Evolutionary conservation across 1,139 yeast genomes (phyloP).

Genomic region (Wickerhamomyces sp.): DNA sequence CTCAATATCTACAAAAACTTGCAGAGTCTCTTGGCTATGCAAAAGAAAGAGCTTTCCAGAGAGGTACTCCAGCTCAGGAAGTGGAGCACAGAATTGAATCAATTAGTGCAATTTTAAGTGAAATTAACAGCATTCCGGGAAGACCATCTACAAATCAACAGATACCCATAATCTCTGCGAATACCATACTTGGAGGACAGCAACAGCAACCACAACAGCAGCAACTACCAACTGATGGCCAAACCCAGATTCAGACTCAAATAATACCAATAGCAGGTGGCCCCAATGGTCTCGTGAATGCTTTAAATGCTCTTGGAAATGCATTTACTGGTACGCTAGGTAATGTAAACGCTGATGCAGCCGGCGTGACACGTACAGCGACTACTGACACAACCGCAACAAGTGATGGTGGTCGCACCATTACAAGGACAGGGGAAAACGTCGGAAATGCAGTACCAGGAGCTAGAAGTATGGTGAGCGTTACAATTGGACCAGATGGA

Average conservation of each 20-base stretch:
- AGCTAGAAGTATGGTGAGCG: too few species aligned
- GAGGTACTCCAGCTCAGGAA: conserved; percentile 9
- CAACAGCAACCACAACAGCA: conserved; percentile 1
- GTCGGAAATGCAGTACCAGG: too few species aligned
- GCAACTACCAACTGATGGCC: background rate
- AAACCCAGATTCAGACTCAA: background rate
- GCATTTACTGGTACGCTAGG: background rate
- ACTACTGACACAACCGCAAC: too few species aligned
- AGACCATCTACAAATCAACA: conserved; percentile 1
- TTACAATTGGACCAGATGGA: background rate
- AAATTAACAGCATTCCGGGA: background rate
- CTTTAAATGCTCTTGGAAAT: background rate
- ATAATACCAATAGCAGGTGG: background rate
- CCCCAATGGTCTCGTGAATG: background rate
- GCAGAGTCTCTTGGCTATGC: conserved; percentile 12
- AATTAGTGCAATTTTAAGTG: conserved; percentile 5
- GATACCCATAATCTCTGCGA: background rate
- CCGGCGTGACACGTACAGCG: too few species aligned
- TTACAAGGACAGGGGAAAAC: too few species aligned
- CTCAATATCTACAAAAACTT: conserved; percentile 14
- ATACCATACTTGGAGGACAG: background rate
- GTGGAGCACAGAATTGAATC: conserved; percentile 5
- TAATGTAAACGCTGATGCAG: too few species aligned
- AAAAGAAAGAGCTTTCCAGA: conserved; percentile 14
- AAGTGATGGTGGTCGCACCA: too few species aligned